These are phyloP conservation scores for Penicillium sp. DNA, from an alignment of 2,329 filamentous ascomycete genomes.

Conservation along the genomic window DNA sequence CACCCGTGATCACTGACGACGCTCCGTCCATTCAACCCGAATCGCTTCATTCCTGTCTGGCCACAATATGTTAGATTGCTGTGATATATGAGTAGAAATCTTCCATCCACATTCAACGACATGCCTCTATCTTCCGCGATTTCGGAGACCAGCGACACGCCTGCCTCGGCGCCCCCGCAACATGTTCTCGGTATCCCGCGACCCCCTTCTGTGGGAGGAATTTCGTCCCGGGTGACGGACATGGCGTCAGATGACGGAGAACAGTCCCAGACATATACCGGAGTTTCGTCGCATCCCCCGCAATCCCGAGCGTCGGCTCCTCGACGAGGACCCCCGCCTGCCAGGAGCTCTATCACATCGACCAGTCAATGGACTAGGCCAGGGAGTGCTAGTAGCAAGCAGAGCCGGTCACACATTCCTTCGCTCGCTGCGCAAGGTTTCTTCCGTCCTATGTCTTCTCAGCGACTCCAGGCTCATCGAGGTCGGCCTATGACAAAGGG, in stretches of 20 bases:
- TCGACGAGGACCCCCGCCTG: constrained; percentile 40
- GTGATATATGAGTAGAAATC: no score
- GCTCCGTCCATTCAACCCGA: no score
- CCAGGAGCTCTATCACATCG: constrained; percentile 34
- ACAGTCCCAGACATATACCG: no score
- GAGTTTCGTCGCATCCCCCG: no score
- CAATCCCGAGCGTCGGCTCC: no score
- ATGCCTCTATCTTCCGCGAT: no score
- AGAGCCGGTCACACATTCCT: constrained; percentile 66
- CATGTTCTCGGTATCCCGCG: constrained; percentile 46
- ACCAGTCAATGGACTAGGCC: no score
- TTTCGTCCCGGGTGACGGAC: constrained; percentile 64
- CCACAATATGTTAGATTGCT: no score
- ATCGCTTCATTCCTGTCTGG: no score
- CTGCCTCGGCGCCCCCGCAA: constrained; percentile 32
- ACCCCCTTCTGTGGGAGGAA: constrained; percentile 37
- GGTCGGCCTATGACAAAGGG: constrained; percentile 43
- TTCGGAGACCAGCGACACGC: constrained; percentile 37
- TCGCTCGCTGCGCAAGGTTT: constrained; percentile 83
- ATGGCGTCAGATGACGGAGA: constrained; percentile 49
- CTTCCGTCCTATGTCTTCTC: constrained; percentile 93
- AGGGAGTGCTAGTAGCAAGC: no score
- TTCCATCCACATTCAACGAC: no score
- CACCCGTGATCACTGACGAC: no score
- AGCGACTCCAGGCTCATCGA: constrained; percentile 83